Conservation (phyloP, 2,329 filamentous ascomycete species). For the Elsinoe necatrix region DNA sequence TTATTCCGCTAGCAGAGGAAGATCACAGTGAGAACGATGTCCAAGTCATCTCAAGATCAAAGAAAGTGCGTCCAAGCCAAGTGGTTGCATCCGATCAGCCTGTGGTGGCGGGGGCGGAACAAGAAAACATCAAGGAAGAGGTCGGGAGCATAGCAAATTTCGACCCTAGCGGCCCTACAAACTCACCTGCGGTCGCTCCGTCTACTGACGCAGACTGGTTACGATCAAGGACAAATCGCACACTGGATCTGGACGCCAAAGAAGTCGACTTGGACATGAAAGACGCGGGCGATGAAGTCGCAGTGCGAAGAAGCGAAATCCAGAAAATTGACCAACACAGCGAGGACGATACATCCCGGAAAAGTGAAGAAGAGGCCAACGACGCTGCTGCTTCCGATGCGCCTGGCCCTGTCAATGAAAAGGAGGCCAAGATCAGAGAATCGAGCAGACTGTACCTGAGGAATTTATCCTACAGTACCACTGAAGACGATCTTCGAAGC, state of each 20-base stretch:
- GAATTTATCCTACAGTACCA: slow-evolving; percentile 75
- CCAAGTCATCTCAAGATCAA: slow-evolving; percentile 49
- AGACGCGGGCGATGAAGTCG: not conserved
- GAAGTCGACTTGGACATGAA: slow-evolving; percentile 40
- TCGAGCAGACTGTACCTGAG: slow-evolving; percentile 78
- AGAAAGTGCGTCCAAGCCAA: slow-evolving; percentile 22
- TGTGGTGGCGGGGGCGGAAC: slow-evolving; percentile 2
- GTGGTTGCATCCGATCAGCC: not conserved
- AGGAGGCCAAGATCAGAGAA: slow-evolving; percentile 48
- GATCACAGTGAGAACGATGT: slow-evolving; percentile 59
- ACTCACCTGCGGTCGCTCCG: slow-evolving; percentile 19
- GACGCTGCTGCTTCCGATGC: not conserved
- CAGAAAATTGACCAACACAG: not conserved
- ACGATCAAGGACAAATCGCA: slow-evolving; percentile 74
- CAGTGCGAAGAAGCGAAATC: not conserved
- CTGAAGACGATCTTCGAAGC: slow-evolving; percentile 65
- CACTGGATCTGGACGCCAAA: slow-evolving; percentile 76
- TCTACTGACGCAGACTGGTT: slow-evolving; percentile 80
- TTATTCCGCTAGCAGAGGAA: slow-evolving; percentile 1
- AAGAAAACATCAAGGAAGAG: not conserved
- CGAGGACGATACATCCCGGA: slow-evolving; percentile 19
- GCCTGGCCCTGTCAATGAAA: slow-evolving; percentile 23
- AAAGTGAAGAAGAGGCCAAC: slow-evolving; percentile 26
- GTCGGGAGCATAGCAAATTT: not conserved
- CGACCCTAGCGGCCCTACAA: slow-evolving; percentile 22